These are phyloP conservation scores for Trichophyton rubrum DNA, from an alignment of 2,329 filamentous ascomycete species.

Conservation along the genomic window DNA sequence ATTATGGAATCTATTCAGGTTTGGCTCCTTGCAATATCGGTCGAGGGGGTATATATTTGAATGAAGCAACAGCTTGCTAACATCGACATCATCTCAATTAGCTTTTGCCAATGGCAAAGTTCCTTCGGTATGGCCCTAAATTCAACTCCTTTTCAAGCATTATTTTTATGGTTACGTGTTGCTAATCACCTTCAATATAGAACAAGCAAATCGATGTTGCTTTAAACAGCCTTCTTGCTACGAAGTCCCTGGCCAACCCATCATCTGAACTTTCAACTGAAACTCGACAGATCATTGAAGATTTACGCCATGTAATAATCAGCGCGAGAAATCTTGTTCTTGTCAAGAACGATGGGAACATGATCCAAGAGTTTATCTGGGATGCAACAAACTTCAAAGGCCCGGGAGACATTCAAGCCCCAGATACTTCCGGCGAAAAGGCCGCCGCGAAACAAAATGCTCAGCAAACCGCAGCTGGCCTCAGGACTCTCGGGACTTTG, in stretches of 20 bases:
- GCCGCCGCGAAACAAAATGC: constrained; percentile 69
- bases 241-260: constrained; percentile 55
- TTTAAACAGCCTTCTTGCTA: constrained; percentile 72
- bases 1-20: constrained; percentile 77
- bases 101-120: constrained; percentile 84
- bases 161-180: neutral
- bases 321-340: constrained; percentile 75
- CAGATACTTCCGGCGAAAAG: constrained; percentile 59
- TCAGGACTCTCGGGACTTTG: constrained; percentile 77
- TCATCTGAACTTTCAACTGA: constrained; percentile 69
- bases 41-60: neutral
- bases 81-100: constrained; percentile 18
- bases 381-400: constrained; percentile 64
- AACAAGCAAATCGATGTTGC: constrained; percentile 95
- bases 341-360: constrained; percentile 87
- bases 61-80: neutral
- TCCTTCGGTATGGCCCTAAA: constrained; percentile 55
- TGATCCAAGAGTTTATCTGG: constrained; percentile 95
- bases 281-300: constrained; percentile 63
- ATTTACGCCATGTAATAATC: constrained; percentile 66
- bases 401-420: constrained; percentile 46
- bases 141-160: neutral
- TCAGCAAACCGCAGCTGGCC: constrained; percentile 67
- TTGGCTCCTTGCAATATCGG: constrained; percentile 7
- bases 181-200: constrained; percentile 29